Base-by-base conservation (phyloP, 495 filamentous ascomycete species). In the Jackrogersella minutella region DNA sequence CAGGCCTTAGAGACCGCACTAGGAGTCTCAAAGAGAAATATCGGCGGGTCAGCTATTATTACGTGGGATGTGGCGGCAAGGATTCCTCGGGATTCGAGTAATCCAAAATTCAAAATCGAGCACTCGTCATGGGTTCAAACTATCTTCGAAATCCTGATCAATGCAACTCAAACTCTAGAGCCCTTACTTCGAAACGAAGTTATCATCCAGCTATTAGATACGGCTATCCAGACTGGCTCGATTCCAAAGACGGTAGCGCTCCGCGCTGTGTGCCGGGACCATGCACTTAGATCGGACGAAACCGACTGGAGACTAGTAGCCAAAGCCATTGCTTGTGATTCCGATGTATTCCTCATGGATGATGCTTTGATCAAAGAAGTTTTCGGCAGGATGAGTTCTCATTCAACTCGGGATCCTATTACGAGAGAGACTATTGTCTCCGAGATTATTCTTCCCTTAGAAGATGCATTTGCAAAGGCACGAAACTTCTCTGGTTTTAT, bases 401-500 rank as follows among this genome's bases (percentile, higher is more conserved):
- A 52, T 30, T 72, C 54, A 51, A 61, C 14, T 26, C 33, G 50
- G 22, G 68, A 63, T 63, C 36, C 58, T 9, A 44, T 47, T 17
- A 70, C 31, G 30, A 73, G 31, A 37, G 59, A 72, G 34, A 71
- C 69, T 1, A 58, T 73, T 34, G 63, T 77, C 33, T 66, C 63
- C 19, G 70, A 78, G 7, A 75, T 88, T 11, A 69, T 90, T 16
- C 63, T 88, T 17, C 88, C 89, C 2, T 74, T 92, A 14, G 74
- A 90, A 73, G 78, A 79, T 10, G 88, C 84, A n/a, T 91, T 88
- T 72, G 79, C 82, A 46, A 81, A 81, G 30, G 86, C 87, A 51
- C 83, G 91, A 71, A 85, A 92, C 61, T 70, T 95, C 30, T 64
- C 82, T 6, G 82, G 82, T 3, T 95, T 94, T 69, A 76, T 93